A percentile compares a stretch with the other conserved stretches of the same genome.
These are phyloP conservation scores for Stentor roeselii DNA, from an alignment of 73 alveolate genomes.

Conservation along the genomic window DNA sequence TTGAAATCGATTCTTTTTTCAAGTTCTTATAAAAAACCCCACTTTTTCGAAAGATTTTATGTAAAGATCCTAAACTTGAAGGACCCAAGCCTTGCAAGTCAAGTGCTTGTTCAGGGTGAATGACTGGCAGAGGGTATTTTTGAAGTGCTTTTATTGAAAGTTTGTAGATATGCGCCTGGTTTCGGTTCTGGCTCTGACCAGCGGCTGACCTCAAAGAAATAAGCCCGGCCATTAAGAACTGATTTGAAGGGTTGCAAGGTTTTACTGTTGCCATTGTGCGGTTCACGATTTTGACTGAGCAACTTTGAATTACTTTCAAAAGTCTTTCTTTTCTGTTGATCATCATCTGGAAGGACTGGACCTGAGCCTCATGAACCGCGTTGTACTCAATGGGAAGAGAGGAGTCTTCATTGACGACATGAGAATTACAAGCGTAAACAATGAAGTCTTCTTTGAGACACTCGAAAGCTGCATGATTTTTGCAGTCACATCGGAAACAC, in stretches of 20 bases:
- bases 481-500: not conserved
- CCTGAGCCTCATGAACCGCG: too few relatives aligned
- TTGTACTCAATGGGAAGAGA: not conserved
- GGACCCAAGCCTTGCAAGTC: slow-evolving; percentile 14
- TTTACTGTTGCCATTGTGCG: too few relatives aligned
- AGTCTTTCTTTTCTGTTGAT: too few relatives aligned
- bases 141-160: not conserved
- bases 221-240: not conserved
- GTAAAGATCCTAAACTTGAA: not conserved
- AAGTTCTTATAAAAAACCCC: not conserved
- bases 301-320: too few relatives aligned
- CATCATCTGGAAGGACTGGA: too few relatives aligned
- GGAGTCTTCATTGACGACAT: not conserved
- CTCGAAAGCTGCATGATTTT: not conserved
- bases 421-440: not conserved
- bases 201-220: not conserved
- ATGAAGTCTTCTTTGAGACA: not conserved
- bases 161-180: not conserved
- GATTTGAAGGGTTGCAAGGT: not conserved
- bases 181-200: not conserved
- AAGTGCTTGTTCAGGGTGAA: slow-evolving; percentile 9
- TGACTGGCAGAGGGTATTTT: not conserved
- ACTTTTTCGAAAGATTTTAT: not conserved
- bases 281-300: too few relatives aligned
- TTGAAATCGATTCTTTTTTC: not conserved